These are phyloP conservation scores for Tulasnella sp. DNA, from an alignment of 768 basidiomycete species.

Conservation along the genomic window DNA sequence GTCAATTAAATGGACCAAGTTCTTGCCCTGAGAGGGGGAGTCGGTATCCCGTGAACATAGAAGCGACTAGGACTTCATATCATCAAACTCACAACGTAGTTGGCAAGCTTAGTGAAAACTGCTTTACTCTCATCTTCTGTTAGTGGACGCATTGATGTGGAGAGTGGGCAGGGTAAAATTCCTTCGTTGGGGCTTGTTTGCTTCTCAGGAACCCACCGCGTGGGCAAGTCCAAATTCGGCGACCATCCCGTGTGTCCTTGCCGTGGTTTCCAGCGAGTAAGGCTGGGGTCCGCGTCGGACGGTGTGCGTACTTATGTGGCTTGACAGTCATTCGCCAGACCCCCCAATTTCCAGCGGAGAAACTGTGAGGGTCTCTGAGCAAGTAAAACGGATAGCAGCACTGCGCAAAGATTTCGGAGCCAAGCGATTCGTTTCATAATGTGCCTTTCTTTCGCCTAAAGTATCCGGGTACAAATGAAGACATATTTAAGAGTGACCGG, in stretches of 20 bases:
- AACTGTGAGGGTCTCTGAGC: neutral
- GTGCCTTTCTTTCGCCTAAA: neutral
- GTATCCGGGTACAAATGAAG: neutral
- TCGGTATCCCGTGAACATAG: neutral
- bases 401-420: neutral
- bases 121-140: conserved; percentile 96
- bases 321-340: neutral
- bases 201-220: neutral
- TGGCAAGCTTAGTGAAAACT: conserved; percentile 93
- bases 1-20: conserved; percentile 91
- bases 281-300: neutral
- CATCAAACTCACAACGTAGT: conserved; percentile 70
- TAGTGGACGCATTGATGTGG: conserved; percentile 71
- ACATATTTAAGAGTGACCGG: conserved; percentile 35
- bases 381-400: neutral
- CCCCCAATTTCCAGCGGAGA: neutral
- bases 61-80: neutral
- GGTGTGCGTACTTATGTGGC: neutral
- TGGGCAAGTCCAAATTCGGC: neutral
- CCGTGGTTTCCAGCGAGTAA: neutral
- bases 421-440: neutral
- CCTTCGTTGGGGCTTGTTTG: neutral
- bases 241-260: neutral
- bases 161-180: neutral
- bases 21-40: conserved; percentile 63